Base-by-base conservation (phyloP, 768 basidiomycete genomes). In the Suillus tomentosus region DNA sequence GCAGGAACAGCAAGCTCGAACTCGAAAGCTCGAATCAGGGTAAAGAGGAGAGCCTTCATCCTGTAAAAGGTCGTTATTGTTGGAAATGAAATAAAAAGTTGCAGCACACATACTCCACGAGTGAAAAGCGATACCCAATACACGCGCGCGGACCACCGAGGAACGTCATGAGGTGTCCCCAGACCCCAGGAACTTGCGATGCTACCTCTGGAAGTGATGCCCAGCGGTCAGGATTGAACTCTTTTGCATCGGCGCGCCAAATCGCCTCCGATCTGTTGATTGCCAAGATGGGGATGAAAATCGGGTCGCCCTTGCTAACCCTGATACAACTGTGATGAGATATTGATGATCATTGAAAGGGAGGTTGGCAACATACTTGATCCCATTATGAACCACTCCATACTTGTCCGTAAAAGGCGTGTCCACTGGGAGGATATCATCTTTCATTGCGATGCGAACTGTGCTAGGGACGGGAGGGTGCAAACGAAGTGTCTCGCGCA, bases 221-320 rank as follows among this genome's bases (percentile, higher is more conserved):
- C 89, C 89, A 91, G 0, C 89, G 79, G 66, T 90, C 89, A 0
- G 89, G 89, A 67, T 73, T 84, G 80, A 90, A 91, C 55, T 86
- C 82, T n/a, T 63, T 57, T 0, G 86, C 84, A 70, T 91, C 88
- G 11, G 82, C 77, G 9, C 90, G 88, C 88, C 89, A 91, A 0
- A 89, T 71, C 8, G 71, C 74, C 65, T 79, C 79, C 11, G 80
- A 78, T 8, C 82, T 77, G 67, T 92, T 88, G 43, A 90, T 62
- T 2, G 76, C 76, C 1, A 82, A 62, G 42, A 89, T 84, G 0
- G 86, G 86, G 19, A 90, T 73, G 7, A 79, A 64, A n/a, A 87
- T 56, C 2, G 69, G 68, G 63, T 84, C 80, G 0, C 84, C 84
- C 64, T 84, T 81, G n/a, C 74, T 66, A 5, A 80, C 70, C 69